Evolutionary conservation across 2,329 filamentous ascomycete genomes (phyloP).

Genomic region (Aspergillus ustus): DNA sequence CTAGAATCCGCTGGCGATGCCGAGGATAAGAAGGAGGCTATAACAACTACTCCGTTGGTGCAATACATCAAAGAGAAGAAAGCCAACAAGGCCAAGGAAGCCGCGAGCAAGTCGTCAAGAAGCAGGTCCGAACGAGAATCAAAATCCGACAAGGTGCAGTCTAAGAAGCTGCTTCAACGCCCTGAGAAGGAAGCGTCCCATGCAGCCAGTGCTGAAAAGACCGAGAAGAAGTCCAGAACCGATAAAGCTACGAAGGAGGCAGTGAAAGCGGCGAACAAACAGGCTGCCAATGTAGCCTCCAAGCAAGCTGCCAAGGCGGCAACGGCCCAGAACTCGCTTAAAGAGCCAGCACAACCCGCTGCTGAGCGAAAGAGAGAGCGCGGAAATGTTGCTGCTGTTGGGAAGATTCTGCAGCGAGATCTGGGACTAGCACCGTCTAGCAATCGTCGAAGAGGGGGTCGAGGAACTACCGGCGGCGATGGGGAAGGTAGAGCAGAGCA

Average conservation of each 20-base stretch:
- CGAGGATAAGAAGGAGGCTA: slow-evolving; percentile 62
- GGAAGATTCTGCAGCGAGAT: slow-evolving; percentile 66
- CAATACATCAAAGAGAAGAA: slow-evolving; percentile 93
- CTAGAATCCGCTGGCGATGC: slow-evolving; percentile 56
- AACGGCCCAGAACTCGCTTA: slow-evolving; percentile 22
- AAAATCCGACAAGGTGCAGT: slow-evolving; percentile 47
- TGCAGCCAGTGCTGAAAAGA: slow-evolving; percentile 39
- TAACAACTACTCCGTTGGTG: slow-evolving; percentile 84
- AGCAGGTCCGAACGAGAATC: slow-evolving; percentile 48
- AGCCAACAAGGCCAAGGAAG: slow-evolving; percentile 73
- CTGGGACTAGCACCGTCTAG: slow-evolving; percentile 57
- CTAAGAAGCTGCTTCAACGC: slow-evolving; percentile 48
- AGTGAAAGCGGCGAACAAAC: slow-evolving; percentile 60
- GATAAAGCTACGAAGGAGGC: slow-evolving; percentile 68
- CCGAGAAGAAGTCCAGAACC: slow-evolving; percentile 44
- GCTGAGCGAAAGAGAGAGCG: slow-evolving; percentile 59
- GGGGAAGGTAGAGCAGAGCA: slow-evolving; percentile 30
- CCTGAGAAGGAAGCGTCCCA: slow-evolving; percentile 38
- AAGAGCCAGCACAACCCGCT: slow-evolving; percentile 35
- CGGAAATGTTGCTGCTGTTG: slow-evolving; percentile 57
- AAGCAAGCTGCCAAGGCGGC: slow-evolving; percentile 30
- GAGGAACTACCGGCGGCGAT: slow-evolving; percentile 33
- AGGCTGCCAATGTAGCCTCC: slow-evolving; percentile 39
- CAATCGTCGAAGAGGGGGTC: slow-evolving; percentile 47
- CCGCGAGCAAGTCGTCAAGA: slow-evolving; percentile 38